Conservation (phyloP, 208 protist species). For the Wallacemonas sp. region DNA sequence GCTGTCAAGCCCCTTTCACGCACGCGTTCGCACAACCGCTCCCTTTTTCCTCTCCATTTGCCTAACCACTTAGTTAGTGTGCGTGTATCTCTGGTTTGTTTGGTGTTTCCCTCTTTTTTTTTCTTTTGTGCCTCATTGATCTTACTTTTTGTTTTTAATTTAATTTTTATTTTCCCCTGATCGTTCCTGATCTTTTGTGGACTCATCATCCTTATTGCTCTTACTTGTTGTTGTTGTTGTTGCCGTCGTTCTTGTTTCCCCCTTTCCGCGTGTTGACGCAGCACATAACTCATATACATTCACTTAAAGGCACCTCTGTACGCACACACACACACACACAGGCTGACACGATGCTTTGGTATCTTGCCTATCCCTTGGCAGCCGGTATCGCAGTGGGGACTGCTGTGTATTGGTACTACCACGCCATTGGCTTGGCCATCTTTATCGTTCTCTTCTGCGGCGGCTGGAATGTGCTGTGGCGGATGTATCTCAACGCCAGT, state of each 20-base stretch:
- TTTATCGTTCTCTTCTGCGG: slow-evolving; percentile 36
- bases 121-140: slow-evolving; percentile 9
- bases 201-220: no score
- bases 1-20: neutral
- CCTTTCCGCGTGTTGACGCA: neutral
- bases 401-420: slow-evolving; percentile 22
- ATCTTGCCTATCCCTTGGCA: slow-evolving; percentile 8
- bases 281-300: neutral
- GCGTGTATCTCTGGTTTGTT: no score
- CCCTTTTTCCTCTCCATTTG: neutral
- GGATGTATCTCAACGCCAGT: slow-evolving; percentile 43
- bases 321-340: slow-evolving; percentile 2
- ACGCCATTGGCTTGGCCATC: slow-evolving; percentile 33
- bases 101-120: slow-evolving; percentile 14
- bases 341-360: slow-evolving; percentile 1
- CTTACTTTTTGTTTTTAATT: slow-evolving; percentile 15
- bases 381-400: slow-evolving; percentile 18
- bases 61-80: neutral
- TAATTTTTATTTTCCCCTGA: slow-evolving; percentile 12
- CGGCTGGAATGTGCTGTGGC: slow-evolving; percentile 48
- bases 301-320: neutral
- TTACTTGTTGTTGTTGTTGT: no score
- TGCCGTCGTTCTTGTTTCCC: slow-evolving; percentile 13
- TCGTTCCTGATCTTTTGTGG: no score
- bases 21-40: slow-evolving; percentile 5